phyloP scores from a whole-genome alignment of 2,329 filamentous ascomycete species.

The Dryadomyces sulphureus region DNA sequence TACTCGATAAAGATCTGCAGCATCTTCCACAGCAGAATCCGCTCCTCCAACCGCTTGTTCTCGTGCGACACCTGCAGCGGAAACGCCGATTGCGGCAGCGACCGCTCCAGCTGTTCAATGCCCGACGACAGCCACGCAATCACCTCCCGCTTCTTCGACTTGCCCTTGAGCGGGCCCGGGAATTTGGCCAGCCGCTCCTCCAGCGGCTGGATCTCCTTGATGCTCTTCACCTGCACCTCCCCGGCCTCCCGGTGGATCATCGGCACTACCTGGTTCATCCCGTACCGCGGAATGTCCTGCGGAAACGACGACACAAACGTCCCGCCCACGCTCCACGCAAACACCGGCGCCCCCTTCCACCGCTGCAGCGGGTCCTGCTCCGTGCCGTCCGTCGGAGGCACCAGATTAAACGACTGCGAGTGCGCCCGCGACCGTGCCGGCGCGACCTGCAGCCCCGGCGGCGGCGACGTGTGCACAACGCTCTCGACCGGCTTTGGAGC shows the following conservation, averaged over 20 bases:
- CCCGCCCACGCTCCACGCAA: conserved; percentile 80
- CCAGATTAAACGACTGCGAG: conserved; percentile 41
- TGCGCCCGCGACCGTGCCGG: conserved; percentile 29
- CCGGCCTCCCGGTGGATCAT: conserved; percentile 73
- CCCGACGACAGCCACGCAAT: conserved; percentile 64
- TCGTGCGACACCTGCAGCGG: conserved; percentile 38
- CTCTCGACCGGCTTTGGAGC: neutral
- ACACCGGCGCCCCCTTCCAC: conserved; percentile 80
- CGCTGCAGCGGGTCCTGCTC: conserved; percentile 67
- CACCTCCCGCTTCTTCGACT: conserved; percentile 92
- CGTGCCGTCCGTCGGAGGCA: conserved; percentile 49
- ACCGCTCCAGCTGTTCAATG: conserved; percentile 59
- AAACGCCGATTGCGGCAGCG: conserved; percentile 31
- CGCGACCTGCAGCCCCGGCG: neutral
- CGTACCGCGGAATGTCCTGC: conserved; percentile 74
- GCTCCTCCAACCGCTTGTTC: conserved; percentile 63
- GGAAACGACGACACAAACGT: conserved; percentile 74
- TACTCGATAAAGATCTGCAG: conserved; percentile 69
- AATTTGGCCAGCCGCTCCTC: conserved; percentile 65
- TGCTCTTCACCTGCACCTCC: conserved; percentile 61
- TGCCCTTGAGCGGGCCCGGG: conserved; percentile 76
- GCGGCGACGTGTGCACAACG: neutral
- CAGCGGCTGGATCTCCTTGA: conserved; percentile 59
- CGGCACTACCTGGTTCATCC: conserved; percentile 54
- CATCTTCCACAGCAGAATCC: conserved; percentile 76